phyloP scores from a whole-genome alignment of 805 yeast species.

The Starmerella etchellsii region DNA sequence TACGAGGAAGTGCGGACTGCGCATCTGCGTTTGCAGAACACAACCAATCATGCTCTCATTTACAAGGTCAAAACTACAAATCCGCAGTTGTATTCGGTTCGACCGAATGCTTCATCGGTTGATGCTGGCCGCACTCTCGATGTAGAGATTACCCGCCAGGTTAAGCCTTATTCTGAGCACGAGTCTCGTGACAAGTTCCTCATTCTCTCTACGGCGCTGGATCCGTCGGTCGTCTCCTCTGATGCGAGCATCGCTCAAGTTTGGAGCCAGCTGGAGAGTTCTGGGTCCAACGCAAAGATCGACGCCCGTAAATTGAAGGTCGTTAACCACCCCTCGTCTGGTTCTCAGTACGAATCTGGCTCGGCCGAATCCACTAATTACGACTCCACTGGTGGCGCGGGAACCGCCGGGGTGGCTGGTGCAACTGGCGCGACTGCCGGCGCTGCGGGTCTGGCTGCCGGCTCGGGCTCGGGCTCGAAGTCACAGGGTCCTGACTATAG shows the following conservation, averaged over 20 bases:
- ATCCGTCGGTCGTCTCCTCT: slow-evolving; percentile 29
- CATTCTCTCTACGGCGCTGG: slow-evolving; percentile 72
- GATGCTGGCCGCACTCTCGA: slow-evolving; percentile 60
- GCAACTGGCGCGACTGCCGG: slow-evolving; percentile 7
- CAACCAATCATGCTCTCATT: slow-evolving; percentile 50
- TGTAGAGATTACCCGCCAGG: slow-evolving; percentile 73
- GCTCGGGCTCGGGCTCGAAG: not conserved
- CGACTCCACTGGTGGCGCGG: not conserved
- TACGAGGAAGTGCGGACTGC: slow-evolving; percentile 11
- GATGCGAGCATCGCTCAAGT: slow-evolving; percentile 44
- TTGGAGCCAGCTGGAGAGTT: slow-evolving; percentile 61
- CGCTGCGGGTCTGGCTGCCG: slow-evolving; percentile 3
- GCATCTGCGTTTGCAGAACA: slow-evolving; percentile 30
- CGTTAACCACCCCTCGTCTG: slow-evolving; percentile 1
- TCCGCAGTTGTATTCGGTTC: slow-evolving; percentile 85
- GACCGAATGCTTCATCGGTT: slow-evolving; percentile 82
- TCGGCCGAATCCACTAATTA: not conserved
- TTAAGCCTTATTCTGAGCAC: slow-evolving; percentile 62
- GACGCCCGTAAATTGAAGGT: slow-evolving; percentile 58
- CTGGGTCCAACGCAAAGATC: slow-evolving; percentile 36
- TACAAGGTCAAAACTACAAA: slow-evolving; percentile 98
- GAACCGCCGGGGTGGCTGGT: slow-evolving; percentile 8
- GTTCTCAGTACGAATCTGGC: not conserved
- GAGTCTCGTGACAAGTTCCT: slow-evolving; percentile 86
- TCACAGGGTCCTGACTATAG: not conserved